A percentile compares a stretch with the other conserved stretches of the same genome.
Evolutionary conservation across 805 yeast genomes (phyloP).

Genomic region (Yueomyces sinensis): DNA sequence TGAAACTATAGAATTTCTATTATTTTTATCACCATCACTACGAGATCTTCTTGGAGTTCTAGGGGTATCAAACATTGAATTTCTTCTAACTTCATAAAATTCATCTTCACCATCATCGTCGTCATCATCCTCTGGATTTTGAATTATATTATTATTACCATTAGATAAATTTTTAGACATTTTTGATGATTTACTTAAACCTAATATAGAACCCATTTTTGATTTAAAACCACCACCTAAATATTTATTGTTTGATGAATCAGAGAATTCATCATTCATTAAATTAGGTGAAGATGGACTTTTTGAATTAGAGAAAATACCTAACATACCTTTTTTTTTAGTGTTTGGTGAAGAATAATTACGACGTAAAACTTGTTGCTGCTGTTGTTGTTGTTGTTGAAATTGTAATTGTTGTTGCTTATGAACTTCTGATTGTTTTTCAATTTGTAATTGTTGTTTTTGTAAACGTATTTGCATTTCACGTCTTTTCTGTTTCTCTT

Average conservation of each 20-base stretch:
- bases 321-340: conserved; percentile 16
- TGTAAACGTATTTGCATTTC: no score
- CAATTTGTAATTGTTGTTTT: no score
- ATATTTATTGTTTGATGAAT: conserved; percentile 18
- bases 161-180: conserved; percentile 1
- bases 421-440: no score
- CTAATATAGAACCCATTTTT: conserved; percentile 64
- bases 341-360: conserved; percentile 2
- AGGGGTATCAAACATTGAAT: background rate
- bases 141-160: background rate
- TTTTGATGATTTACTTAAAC: conserved; percentile 40
- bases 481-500: no score
- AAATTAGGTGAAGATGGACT: conserved; percentile 21
- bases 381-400: background rate
- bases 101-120: no score
- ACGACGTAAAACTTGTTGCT: background rate
- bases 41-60: background rate
- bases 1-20: no score
- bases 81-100: background rate
- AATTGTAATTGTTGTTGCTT: background rate
- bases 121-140: background rate
- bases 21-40: no score
- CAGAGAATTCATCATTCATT: conserved; percentile 21
- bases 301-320: conserved; percentile 16
- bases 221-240: conserved; percentile 29